Percentiles rank a stretch among this genome's conserved stretches.
Evolutionary conservation across 2,329 filamentous ascomycete genomes (phyloP).

Genomic region (Cordyceps tenuipes): DNA sequence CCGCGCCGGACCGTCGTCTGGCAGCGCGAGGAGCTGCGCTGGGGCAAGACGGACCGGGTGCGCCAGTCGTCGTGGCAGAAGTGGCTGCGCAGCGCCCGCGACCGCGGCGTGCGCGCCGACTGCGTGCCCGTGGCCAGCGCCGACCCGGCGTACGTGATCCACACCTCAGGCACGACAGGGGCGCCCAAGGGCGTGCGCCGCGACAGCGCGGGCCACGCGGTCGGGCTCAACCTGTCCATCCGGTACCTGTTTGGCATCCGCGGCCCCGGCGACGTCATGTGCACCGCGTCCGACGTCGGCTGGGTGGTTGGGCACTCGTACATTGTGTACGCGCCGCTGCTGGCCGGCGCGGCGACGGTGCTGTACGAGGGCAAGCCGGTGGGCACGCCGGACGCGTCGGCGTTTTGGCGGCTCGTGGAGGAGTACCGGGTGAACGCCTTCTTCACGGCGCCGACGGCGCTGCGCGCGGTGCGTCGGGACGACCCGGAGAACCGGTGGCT

Average conservation of each 20-base stretch:
- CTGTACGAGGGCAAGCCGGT: slow-evolving; percentile 93
- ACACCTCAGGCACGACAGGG: slow-evolving; percentile 78
- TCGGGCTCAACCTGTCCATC: slow-evolving; percentile 74
- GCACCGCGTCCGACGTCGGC: slow-evolving; percentile 78
- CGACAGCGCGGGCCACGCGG: slow-evolving; percentile 78
- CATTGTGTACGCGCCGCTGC: slow-evolving; percentile 80
- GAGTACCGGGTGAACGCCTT: slow-evolving; percentile 78
- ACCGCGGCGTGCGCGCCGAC: slow-evolving; percentile 58
- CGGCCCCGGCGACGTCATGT: slow-evolving; percentile 68
- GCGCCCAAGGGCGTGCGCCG: slow-evolving; percentile 75
- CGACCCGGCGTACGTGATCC: slow-evolving; percentile 83
- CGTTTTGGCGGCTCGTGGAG: slow-evolving; percentile 80
- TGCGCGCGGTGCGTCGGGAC: slow-evolving; percentile 79
- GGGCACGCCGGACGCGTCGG: slow-evolving; percentile 77
- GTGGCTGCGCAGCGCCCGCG: slow-evolving; percentile 61
- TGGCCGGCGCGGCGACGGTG: slow-evolving; percentile 77
- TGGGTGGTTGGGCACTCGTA: slow-evolving; percentile 69
- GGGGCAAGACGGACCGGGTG: slow-evolving; percentile 59
- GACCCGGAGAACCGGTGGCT: slow-evolving; percentile 68
- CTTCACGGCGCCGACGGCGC: slow-evolving; percentile 80
- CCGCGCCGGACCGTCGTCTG: slow-evolving; percentile 68
- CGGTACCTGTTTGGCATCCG: slow-evolving; percentile 75
- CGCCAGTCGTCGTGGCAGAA: slow-evolving; percentile 76
- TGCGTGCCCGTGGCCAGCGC: slow-evolving; percentile 71
- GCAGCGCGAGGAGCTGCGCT: slow-evolving; percentile 70